A percentile compares a stretch with the other conserved stretches of the same genome.
These are phyloP conservation scores for Heliocybe sulcata DNA, from an alignment of 1,284 basidiomycete genomes.

Conservation along the genomic window DNA sequence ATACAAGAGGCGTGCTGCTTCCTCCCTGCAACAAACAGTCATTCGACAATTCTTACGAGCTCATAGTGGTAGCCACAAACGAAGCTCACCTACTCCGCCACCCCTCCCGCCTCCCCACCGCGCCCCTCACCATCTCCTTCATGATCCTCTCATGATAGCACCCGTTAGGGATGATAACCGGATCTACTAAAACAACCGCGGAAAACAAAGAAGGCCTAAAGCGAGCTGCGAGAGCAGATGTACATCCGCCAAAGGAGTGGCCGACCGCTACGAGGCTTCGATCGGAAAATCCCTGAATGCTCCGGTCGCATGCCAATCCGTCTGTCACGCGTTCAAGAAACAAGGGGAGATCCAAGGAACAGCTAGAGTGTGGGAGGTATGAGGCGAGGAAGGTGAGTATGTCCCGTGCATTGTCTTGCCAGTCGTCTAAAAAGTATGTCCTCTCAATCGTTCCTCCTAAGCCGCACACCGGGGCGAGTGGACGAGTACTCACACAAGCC, in stretches of 20 bases:
- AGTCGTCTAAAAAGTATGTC: conserved; percentile 44
- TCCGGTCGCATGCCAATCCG: conserved; percentile 32
- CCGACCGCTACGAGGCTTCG: conserved; percentile 62
- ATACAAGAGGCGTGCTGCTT: background rate
- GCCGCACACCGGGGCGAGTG: no score
- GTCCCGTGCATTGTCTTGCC: conserved; percentile 66
- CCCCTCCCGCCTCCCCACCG: conserved; percentile 52
- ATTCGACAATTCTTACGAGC: no score
- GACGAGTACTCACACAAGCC: conserved; percentile 39
- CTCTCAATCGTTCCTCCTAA: no score
- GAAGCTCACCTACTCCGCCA: conserved; percentile 47
- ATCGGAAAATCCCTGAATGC: conserved; percentile 32
- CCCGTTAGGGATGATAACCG: conserved; percentile 47
- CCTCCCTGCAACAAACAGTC: no score
- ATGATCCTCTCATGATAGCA: conserved; percentile 8
- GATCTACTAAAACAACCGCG: conserved; percentile 74
- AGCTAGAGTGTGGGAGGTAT: conserved; percentile 40
- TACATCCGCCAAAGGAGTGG: conserved; percentile 79
- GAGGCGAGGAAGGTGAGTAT: conserved; percentile 63
- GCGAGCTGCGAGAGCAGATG: conserved; percentile 51
- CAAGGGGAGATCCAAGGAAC: conserved; percentile 29
- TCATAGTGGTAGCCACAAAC: no score
- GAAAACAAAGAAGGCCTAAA: conserved; percentile 64
- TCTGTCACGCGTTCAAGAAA: conserved; percentile 40
- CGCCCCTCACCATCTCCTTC: conserved; percentile 28